Evolutionary conservation across 371 early-diverging fungal genomes (phyloP).

Genomic region (Furculomyces boomerangus): DNA sequence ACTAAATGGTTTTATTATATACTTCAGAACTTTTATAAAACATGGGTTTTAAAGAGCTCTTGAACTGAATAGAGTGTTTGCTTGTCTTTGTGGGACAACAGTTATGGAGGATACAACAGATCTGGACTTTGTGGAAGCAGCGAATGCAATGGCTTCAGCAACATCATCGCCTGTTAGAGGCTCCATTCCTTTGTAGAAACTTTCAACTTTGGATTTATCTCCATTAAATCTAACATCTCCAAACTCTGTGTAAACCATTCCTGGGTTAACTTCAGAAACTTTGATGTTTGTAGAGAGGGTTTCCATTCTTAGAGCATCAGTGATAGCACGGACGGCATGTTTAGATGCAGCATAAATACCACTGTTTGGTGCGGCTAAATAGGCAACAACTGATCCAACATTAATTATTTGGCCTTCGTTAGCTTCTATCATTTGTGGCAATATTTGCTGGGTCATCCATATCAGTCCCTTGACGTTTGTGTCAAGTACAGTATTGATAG

Average conservation of each 20-base stretch:
- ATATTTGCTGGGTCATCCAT: constrained; percentile 57
- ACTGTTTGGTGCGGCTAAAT: constrained; percentile 39
- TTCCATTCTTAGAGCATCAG: constrained; percentile 57
- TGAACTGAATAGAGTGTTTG: too few species aligned
- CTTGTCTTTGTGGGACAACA: too few species aligned
- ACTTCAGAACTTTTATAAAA: too few species aligned
- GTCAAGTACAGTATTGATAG: constrained; percentile 64
- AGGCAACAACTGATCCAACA: constrained; percentile 46
- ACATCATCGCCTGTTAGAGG: constrained; percentile 57
- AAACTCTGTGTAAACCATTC: constrained; percentile 85
- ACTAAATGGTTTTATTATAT: too few species aligned
- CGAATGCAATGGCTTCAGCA: too few species aligned
- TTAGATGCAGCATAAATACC: constrained; percentile 84
- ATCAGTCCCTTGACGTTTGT: constrained; percentile 81
- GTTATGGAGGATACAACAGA: too few species aligned
- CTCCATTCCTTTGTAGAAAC: constrained; percentile 56
- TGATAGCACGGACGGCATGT: constrained; percentile 74
- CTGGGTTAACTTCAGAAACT: constrained; percentile 54
- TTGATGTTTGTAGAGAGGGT: constrained; percentile 57
- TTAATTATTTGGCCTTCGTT: constrained; percentile 75
- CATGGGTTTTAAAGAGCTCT: too few species aligned
- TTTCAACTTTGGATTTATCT: constrained; percentile 55
- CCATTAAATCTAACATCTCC: constrained; percentile 68
- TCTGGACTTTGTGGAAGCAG: too few species aligned
- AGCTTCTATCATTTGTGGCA: constrained; percentile 64